Base-by-base conservation (phyloP, 805 yeast species). In the Pichia exigua region DNA sequence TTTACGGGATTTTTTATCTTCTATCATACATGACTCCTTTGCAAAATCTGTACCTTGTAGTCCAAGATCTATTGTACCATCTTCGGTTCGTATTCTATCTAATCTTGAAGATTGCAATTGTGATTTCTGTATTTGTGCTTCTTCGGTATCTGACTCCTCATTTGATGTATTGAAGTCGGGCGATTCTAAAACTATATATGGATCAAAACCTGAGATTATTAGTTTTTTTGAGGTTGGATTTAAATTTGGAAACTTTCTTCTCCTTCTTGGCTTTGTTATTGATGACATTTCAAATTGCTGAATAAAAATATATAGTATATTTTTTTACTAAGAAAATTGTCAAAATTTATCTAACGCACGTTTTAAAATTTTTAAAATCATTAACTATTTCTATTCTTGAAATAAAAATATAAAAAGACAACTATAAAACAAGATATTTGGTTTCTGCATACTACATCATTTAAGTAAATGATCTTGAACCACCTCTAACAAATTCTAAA, bases 401-500 rank as follows among this genome's bases (percentile, higher is more conserved):
- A 24, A 24, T 24, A 24, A 24, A 35, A 35, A 35, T n/a, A 35
- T 35, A 35, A 35, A 35, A 21, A 17, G n/a, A 35, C 4, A 32
- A 49, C 50, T 47, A 47, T 47, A 42, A 41, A 45, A 41, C 53
- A 50, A 28, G 49, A 26, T 30, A 42, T 22, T 22, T 5, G n/a
- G 27, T 45, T 30, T 44, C 12, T 41, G 18, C 21, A 41, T 45
- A 26, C 10, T 26, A 13, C 20, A 15, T 13, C 26, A 41, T 24
- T 9, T 15, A 80, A 42, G 83, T 80, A 79, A 85, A 90, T 54
- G 83, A 85, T 72, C 96, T 83, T 40, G 96, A 84, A 43, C 89
- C 92, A 59, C 96, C 97, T 64, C 96, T 83, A 46, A 88, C 97
- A 66, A 92, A 87, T 72, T 92, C 98, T 63, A 92, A 69, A 51